These are phyloP conservation scores for Gamarada debralockiae DNA, from an alignment of 495 filamentous ascomycete species.

Conservation along the genomic window DNA sequence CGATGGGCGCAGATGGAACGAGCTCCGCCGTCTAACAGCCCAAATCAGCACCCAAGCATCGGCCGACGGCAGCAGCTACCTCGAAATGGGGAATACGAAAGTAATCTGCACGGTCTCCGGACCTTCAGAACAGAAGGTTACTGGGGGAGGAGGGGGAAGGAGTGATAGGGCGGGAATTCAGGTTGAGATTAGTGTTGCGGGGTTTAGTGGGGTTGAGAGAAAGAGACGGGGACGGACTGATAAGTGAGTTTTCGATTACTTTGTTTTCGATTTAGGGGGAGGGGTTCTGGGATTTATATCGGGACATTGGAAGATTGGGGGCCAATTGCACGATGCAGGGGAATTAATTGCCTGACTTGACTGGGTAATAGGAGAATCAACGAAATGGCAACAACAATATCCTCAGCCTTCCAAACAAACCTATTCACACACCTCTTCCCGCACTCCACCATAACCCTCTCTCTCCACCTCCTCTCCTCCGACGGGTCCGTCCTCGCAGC, in stretches of 20 bases:
- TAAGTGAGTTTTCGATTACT: constrained; percentile 50
- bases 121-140: constrained; percentile 62
- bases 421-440: constrained; percentile 87
- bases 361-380: constrained; percentile 57
- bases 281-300: neutral
- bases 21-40: constrained; percentile 82
- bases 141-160: constrained; percentile 33
- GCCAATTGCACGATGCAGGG: neutral
- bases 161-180: constrained; percentile 57
- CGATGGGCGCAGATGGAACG: constrained; percentile 96
- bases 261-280: neutral
- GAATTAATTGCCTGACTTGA: neutral
- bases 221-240: constrained; percentile 70
- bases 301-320: neutral
- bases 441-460: constrained; percentile 77
- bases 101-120: constrained; percentile 90
- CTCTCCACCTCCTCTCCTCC: constrained; percentile 80
- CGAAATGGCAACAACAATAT: constrained; percentile 75
- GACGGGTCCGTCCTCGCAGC: constrained; percentile 90
- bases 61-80: constrained; percentile 84
- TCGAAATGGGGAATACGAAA: constrained; percentile 95
- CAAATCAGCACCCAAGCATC: constrained; percentile 88
- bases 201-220: constrained; percentile 83
- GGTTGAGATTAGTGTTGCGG: constrained; percentile 83
- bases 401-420: constrained; percentile 64